These are phyloP conservation scores for Candida corydali DNA, from an alignment of 805 yeast genomes.

Conservation along the genomic window DNA sequence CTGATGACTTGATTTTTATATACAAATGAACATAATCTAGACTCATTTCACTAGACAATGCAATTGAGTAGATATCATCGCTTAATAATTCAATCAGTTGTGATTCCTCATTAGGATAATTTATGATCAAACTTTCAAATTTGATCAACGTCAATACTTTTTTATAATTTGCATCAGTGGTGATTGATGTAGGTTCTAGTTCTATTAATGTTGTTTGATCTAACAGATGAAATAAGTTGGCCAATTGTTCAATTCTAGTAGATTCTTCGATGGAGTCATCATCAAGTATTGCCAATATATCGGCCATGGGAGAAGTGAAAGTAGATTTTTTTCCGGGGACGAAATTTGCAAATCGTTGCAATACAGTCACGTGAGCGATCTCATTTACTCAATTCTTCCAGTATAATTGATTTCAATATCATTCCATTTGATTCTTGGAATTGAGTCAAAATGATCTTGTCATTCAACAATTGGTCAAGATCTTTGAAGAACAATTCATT, in stretches of 20 bases:
- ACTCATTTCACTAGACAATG: no score
- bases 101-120: slow-evolving; percentile 4
- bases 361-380: neutral
- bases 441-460: slow-evolving; percentile 4
- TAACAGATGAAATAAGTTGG: no score
- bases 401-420: slow-evolving; percentile 7
- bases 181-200: neutral
- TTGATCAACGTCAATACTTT: slow-evolving; percentile 1
- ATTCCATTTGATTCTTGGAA: slow-evolving; percentile 5
- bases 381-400: slow-evolving; percentile 7
- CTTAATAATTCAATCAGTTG: neutral
- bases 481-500: slow-evolving; percentile 1
- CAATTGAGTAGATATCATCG: no score
- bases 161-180: neutral
- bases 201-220: no score
- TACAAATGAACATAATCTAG: neutral
- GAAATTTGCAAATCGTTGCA: no score
- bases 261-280: no score
- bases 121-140: slow-evolving; percentile 5
- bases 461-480: slow-evolving; percentile 4
- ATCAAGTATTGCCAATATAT: no score
- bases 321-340: no score
- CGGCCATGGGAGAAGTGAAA: no score
- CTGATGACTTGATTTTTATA: slow-evolving; percentile 26
- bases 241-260: no score